phyloP scores from a whole-genome alignment of 768 basidiomycete species.

The Fomitopsis serialis region DNA sequence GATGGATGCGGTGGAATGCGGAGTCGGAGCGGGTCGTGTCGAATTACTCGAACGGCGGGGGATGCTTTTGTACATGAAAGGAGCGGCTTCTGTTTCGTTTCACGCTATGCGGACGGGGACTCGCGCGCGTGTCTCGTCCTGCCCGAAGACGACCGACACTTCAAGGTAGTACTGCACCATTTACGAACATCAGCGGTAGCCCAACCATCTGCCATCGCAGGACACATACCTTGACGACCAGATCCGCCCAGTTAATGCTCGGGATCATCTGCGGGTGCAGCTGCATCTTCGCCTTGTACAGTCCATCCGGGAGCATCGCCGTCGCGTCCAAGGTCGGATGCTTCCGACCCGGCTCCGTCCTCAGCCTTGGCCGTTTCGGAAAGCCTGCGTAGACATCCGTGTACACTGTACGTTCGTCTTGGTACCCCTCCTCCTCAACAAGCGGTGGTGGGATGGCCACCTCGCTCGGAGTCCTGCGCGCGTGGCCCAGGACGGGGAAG shows the following conservation, averaged over 20 bases:
- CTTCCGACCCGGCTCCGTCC: constrained; percentile 28
- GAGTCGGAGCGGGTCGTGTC: too few relatives aligned
- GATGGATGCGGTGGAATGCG: too few relatives aligned
- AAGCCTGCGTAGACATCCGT: constrained; percentile 61
- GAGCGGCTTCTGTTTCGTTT: not conserved
- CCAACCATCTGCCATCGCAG: not conserved
- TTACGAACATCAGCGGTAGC: not conserved
- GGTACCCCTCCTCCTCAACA: constrained; percentile 21
- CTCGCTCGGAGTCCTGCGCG: not conserved
- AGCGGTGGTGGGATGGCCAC: constrained; percentile 14
- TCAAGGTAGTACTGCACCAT: constrained; percentile 65
- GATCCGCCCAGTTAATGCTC: constrained; percentile 58
- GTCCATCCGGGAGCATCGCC: constrained; percentile 56
- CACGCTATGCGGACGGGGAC: constrained; percentile 57
- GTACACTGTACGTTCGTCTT: constrained; percentile 41
- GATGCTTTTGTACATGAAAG: too few relatives aligned
- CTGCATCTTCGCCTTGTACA: constrained; percentile 54
- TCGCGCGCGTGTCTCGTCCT: constrained; percentile 56
- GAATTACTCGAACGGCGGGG: too few relatives aligned
- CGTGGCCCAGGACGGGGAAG: constrained; percentile 7
- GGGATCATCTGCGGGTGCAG: constrained; percentile 58
- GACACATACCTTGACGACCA: constrained; percentile 58
- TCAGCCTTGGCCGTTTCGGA: constrained; percentile 58
- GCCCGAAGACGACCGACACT: constrained; percentile 59
- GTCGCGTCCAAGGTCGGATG: constrained; percentile 45